Base-by-base conservation (phyloP, 768 basidiomycete species). In the Mycena filopes region DNA sequence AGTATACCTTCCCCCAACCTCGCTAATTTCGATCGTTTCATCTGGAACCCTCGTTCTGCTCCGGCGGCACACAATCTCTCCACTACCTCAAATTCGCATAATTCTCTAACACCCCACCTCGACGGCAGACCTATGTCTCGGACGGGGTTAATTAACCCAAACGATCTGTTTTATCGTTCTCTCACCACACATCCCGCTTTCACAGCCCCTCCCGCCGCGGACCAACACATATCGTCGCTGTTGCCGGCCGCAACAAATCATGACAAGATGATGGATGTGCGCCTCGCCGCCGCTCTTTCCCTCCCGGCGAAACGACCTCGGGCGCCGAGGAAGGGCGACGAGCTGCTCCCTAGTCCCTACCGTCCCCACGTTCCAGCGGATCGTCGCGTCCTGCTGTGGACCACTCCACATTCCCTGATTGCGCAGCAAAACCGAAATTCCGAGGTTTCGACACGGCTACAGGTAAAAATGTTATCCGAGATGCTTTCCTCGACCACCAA, bases 281-380 rank as follows among this genome's bases (percentile, higher is more conserved):
- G 59, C 11, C 29, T 11, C 12, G 58, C 51, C 12, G 58, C 42
- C n/a, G 46, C 57, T 5, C 36, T 49, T 7, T 47, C 54, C 0
- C 21, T 68, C 18, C 66, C 66, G 2, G 10, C 36, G 6, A 68
- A 9, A 8, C 53, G 45, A 20, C 21, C 61, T 20, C 31, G 61
- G 13, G 7, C 20, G 4, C 66, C 69, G 0, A 40, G 5, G 2
- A 20, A 16, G 6, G 69, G 40, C 4, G 60, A 67, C 36, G 40
- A 54, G 4, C n/a, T 70, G 0, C 6, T 5, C 1, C 43, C 58
- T 2, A 65, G 62, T 23, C 3, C 13, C 4, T 65, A 28, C 21
- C 66, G 60, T 33, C 69, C 65, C 3, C 57, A 51, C 21, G 63
- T 65, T 1, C 16, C 70, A 1, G 70, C 67, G 9, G 26, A 48